phyloP scores from a whole-genome alignment of 495 filamentous ascomycete genomes.

The Lophiostoma macrostomum region DNA sequence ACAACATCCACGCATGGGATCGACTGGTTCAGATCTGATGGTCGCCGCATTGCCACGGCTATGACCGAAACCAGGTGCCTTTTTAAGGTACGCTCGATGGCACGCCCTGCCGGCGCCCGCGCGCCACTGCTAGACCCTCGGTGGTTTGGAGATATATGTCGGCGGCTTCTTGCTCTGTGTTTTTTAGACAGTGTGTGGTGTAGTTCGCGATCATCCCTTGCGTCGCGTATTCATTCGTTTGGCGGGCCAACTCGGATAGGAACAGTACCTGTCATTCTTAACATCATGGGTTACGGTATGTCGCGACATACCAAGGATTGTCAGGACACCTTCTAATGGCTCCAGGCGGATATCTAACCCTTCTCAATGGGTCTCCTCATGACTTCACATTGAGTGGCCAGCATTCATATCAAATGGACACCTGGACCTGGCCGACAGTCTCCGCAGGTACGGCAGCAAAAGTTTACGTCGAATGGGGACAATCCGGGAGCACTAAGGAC shows the following conservation, averaged over 20 bases:
- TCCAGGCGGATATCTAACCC: slow-evolving; percentile 29
- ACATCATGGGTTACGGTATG: slow-evolving; percentile 28
- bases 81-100: not conserved
- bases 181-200: too few species aligned
- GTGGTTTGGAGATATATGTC: too few species aligned
- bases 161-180: too few species aligned
- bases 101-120: too few species aligned
- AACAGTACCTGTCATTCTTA: too few species aligned
- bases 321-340: not conserved
- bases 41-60: not conserved
- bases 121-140: too few species aligned
- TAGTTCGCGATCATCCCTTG: too few species aligned
- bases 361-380: slow-evolving; percentile 31
- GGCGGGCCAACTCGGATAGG: too few species aligned
- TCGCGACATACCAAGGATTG: slow-evolving; percentile 5
- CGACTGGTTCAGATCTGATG: not conserved
- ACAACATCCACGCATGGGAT: not conserved
- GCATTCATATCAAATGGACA: slow-evolving; percentile 32
- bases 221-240: too few species aligned
- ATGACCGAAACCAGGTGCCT: not conserved
- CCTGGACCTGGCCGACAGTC: slow-evolving; percentile 32
- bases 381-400: slow-evolving; percentile 27
- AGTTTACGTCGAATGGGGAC: slow-evolving; percentile 30
- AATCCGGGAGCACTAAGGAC: slow-evolving; percentile 15
- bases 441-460: slow-evolving; percentile 21